Evolutionary conservation across 345 rosid genomes (phyloP).

Genomic region (Euphorbia pulcherrima): DNA sequence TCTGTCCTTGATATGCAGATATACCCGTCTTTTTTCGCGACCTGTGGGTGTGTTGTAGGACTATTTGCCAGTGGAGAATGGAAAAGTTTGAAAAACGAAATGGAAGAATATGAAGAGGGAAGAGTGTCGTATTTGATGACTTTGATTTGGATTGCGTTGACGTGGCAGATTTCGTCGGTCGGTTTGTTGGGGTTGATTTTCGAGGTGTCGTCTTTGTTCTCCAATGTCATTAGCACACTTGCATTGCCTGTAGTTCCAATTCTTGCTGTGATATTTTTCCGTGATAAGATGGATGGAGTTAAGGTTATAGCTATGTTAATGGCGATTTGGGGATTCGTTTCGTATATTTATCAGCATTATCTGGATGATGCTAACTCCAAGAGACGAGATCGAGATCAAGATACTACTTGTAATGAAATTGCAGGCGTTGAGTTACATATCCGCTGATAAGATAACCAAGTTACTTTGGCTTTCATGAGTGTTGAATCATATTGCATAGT

Average conservation of each 20-base stretch:
- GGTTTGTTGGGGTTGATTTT: slow-evolving; percentile 48
- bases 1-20: slow-evolving; percentile 44
- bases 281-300: slow-evolving; percentile 53
- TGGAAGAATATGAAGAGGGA: slow-evolving; percentile 35
- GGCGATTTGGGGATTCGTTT: slow-evolving; percentile 51
- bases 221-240: slow-evolving; percentile 49
- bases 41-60: slow-evolving; percentile 41
- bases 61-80: slow-evolving; percentile 48
- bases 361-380: slow-evolving; percentile 31
- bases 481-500: too few relatives aligned
- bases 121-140: slow-evolving; percentile 39
- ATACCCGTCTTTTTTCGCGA: slow-evolving; percentile 40
- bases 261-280: slow-evolving; percentile 48
- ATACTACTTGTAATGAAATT: background rate
- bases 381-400: too few relatives aligned
- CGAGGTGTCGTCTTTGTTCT: slow-evolving; percentile 50
- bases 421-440: slow-evolving; percentile 18
- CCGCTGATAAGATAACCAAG: too few relatives aligned
- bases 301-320: slow-evolving; percentile 47
- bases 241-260: slow-evolving; percentile 44
- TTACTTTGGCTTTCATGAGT: too few relatives aligned
- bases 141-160: slow-evolving; percentile 43
- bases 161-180: slow-evolving; percentile 44
- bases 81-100: slow-evolving; percentile 34
- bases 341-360: slow-evolving; percentile 48